Base-by-base conservation (phyloP, 305 asterid genomes). In the Fraxinus baroniana region DNA sequence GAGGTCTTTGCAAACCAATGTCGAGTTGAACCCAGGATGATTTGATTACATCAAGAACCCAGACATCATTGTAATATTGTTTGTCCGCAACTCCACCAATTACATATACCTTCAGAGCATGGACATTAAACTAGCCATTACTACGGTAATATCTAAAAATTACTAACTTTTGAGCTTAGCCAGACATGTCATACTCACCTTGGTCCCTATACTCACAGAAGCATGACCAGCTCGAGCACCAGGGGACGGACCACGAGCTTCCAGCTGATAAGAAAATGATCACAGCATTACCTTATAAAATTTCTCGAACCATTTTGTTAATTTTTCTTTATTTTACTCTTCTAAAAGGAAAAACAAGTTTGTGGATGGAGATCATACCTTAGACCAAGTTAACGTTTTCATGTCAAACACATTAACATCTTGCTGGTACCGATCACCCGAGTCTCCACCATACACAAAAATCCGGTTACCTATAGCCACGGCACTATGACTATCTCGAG, bases 1-100 rank as follows among this genome's bases (percentile, higher is more conserved):
- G 98, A 41, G 97, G 93, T 71, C 83, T 89, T 79, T 75, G 93
- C n/a, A 90, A 92, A 82, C 72, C 37, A 3, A 83, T 41, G 41
- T 95, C 94, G 3, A 93, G 96, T 81, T 86, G 92, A 85, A 79
- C 79, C 99, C 99, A 96, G 0, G 94, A 89, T 33, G 92, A 86
- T 1, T 86, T 87, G 68, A 85, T 74, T 81, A 88, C 80, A 80
- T 96, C 97, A 2, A 96, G 92, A 77, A 89, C 89, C 99, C 98
- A 96, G 7, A 94, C 90, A 77, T 96, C 99, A 4, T 85, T 92
- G 85, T 91, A 94, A 88, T 91, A 94, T 76, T 87, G 90, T 79
- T 93, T 96, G 86, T 94, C 94, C 0, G 98, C 98, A 20, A 96
- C 99, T 80, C 99, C 99, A 0, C 99, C 97, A 24, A 93, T 86